phyloP scores from a whole-genome alignment of 169 alveolate species.

The Eimeria maxima region DNA sequence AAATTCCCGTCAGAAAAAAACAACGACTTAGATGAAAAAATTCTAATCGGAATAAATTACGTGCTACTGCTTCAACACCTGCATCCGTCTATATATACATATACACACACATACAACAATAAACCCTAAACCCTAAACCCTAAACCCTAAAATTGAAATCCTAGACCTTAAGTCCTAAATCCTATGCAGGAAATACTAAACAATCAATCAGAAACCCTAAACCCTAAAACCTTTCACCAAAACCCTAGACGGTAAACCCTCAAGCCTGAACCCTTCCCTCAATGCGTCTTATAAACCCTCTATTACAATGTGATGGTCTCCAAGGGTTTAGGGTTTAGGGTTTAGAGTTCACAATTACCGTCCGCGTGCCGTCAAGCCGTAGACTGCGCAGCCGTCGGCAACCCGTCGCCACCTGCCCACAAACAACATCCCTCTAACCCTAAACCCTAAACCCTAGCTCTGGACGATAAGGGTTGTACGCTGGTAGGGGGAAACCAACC shows the following conservation, averaged over 20 bases:
- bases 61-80: neutral
- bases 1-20: neutral
- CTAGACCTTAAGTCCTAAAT: neutral
- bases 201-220: neutral
- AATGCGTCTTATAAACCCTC: too few species aligned
- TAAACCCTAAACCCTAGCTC: conserved; percentile 45
- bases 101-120: neutral
- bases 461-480: too few species aligned
- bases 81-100: neutral
- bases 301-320: too few species aligned
- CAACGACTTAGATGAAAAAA: conserved; percentile 27
- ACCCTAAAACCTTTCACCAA: too few species aligned
- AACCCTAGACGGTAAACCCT: too few species aligned
- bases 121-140: neutral
- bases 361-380: conserved; percentile 72
- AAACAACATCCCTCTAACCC: neutral
- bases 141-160: neutral
- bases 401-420: conserved; percentile 58
- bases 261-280: too few species aligned
- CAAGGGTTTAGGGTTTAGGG: conserved; percentile 3
- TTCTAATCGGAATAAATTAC: neutral
- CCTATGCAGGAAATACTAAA: neutral
- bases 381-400: conserved; percentile 72
- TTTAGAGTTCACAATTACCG: neutral
- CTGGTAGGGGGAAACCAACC: too few species aligned